Conservation (phyloP, 176 grass and related monocot species). For the Phoenix dactylifera region DNA sequence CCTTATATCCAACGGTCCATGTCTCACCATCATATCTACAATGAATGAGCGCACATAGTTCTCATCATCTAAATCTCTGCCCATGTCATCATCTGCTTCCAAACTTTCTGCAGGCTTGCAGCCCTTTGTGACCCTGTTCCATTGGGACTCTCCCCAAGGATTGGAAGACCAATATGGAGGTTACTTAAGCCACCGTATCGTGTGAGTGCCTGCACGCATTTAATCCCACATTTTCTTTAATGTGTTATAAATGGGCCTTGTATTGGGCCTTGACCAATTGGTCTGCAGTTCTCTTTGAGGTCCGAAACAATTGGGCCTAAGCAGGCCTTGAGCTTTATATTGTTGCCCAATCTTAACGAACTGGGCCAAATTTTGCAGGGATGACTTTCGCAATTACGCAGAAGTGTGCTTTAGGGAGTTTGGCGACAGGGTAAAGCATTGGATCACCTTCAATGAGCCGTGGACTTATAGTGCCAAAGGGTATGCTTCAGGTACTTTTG, state of each 20-base stretch:
- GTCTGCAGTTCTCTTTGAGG: no score
- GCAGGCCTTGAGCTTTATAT: not conserved
- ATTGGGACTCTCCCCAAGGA: slow-evolving; percentile 62
- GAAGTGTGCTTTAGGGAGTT: slow-evolving; percentile 64
- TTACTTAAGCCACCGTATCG: slow-evolving; percentile 51
- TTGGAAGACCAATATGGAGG: slow-evolving; percentile 63
- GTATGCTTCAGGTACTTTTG: slow-evolving; percentile 27
- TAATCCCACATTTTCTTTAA: no score
- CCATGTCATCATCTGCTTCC: no score
- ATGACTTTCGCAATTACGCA: slow-evolving; percentile 50
- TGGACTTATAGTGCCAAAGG: slow-evolving; percentile 18
- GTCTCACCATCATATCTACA: not conserved
- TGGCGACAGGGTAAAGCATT: slow-evolving; percentile 69
- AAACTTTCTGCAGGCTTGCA: slow-evolving; percentile 26
- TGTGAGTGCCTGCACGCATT: slow-evolving; percentile 12
- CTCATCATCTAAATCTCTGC: not conserved
- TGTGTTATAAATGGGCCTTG: no score
- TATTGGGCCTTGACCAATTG: no score
- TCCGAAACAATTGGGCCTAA: no score
- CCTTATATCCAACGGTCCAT: slow-evolving; percentile 34
- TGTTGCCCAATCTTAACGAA: not conserved
- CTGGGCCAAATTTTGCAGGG: slow-evolving; percentile 19
- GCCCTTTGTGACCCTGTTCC: slow-evolving; percentile 61
- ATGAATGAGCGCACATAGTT: not conserved
- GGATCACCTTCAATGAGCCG: slow-evolving; percentile 63